Conservation (phyloP, 495 filamentous ascomycete species). For the Massariosphaeria phaeospora region DNA sequence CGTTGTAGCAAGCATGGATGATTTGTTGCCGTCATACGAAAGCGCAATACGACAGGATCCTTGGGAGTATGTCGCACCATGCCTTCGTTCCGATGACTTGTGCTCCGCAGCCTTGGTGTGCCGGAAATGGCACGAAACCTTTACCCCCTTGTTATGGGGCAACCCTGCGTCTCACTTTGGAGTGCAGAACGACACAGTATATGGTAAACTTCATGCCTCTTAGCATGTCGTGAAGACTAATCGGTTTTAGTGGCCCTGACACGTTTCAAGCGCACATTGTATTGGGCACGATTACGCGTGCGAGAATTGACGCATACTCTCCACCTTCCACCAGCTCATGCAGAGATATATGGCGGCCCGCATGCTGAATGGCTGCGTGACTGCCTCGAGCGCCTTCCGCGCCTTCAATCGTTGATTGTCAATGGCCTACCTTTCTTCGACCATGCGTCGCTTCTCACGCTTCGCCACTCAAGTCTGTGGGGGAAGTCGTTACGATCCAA, state of each 20-base stretch:
- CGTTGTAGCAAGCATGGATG: constrained; percentile 46
- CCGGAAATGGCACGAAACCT: constrained; percentile 55
- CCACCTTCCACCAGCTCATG: constrained; percentile 61
- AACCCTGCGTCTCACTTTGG: constrained; percentile 61
- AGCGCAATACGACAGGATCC: constrained; percentile 54
- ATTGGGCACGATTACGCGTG: constrained; percentile 50
- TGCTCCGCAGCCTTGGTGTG: constrained; percentile 57
- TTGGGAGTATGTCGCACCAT: constrained; percentile 59
- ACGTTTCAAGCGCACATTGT: constrained; percentile 57
- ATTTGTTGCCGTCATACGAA: constrained; percentile 57
- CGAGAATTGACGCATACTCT: constrained; percentile 59
- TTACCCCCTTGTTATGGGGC: constrained; percentile 61
- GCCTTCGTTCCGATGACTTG: constrained; percentile 55
- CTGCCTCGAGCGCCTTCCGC: constrained; percentile 55
- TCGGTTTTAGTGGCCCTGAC: constrained; percentile 52
- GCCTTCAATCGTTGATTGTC: constrained; percentile 58
- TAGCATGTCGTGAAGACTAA: background rate
- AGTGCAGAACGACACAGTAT: constrained; percentile 58
- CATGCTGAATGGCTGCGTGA: constrained; percentile 59
- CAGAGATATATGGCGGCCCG: constrained; percentile 61
- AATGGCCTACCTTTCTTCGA: constrained; percentile 61
- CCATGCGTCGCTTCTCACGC: constrained; percentile 53
- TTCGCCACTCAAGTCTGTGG: constrained; percentile 38
- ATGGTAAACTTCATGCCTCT: constrained; percentile 27
- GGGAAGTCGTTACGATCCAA: constrained; percentile 8